Percentiles rank a stretch among this genome's conserved stretches.
Conservation (phyloP, 345 rosid genomes). For the Schrenkiella parvula region DNA sequence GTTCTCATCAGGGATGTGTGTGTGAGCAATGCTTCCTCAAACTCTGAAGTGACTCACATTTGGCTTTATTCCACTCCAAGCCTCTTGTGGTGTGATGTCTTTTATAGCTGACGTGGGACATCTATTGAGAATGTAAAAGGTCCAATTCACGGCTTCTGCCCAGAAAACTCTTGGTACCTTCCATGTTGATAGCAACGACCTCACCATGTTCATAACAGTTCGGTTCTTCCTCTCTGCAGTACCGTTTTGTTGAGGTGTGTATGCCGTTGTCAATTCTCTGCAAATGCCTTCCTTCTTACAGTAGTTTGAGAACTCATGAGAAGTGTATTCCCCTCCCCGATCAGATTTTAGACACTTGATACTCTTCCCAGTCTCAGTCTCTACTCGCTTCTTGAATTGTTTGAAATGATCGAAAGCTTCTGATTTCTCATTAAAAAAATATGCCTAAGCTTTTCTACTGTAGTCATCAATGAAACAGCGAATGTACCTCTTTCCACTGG, state of each 20-base stretch:
- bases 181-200: neutral
- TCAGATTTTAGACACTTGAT: neutral
- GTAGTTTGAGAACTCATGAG: neutral
- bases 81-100: neutral
- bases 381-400: too few relatives aligned
- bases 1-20: neutral
- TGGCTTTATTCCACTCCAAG: neutral
- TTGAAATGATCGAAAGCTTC: too few relatives aligned
- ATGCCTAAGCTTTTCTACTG: neutral
- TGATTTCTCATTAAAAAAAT: too few relatives aligned
- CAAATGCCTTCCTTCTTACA: neutral
- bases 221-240: neutral
- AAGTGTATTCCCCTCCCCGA: neutral
- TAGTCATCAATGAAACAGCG: neutral
- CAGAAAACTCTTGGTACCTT: neutral
- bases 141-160: neutral
- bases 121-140: neutral
- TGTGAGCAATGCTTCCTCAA: neutral
- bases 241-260: neutral
- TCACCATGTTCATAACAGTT: neutral
- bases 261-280: neutral
- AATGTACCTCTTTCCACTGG: neutral
- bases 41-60: neutral
- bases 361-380: neutral
- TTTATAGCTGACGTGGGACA: neutral